These are phyloP conservation scores for Penicillium nordicum DNA, from an alignment of 2,329 filamentous ascomycete genomes.

Conservation along the genomic window DNA sequence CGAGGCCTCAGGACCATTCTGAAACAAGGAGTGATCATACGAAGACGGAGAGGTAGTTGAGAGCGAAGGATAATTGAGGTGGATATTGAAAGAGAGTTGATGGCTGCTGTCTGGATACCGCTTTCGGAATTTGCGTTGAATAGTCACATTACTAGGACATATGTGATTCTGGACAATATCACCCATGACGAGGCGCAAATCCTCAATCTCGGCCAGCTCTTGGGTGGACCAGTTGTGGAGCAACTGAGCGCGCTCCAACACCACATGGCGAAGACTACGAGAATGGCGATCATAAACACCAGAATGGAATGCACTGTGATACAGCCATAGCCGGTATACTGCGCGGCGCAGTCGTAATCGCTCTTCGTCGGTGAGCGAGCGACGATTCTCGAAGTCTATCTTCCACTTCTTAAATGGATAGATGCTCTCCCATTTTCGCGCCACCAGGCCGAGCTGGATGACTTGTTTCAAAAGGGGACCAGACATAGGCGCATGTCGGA, in stretches of 20 bases:
- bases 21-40: conserved; percentile 2
- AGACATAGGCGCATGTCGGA: conserved; percentile 53
- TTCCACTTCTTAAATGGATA: conserved; percentile 64
- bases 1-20: conserved; percentile 3
- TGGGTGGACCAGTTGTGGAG: conserved; percentile 57
- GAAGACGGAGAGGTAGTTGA: conserved; percentile 6
- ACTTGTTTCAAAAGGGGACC: conserved; percentile 55
- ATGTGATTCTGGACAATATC: conserved; percentile 57
- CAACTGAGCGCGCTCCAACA: conserved; percentile 53
- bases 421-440: conserved; percentile 58
- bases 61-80: conserved; percentile 47
- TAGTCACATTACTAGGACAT: conserved; percentile 60
- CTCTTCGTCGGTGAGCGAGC: conserved; percentile 51
- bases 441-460: conserved; percentile 52
- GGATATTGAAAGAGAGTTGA: conserved; percentile 52
- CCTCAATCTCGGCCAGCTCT: conserved; percentile 59
- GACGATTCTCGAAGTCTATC: conserved; percentile 52
- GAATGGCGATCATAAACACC: conserved; percentile 49
- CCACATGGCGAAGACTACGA: conserved; percentile 46
- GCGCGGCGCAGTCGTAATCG: conserved; percentile 53
- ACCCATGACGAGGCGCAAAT: conserved; percentile 54
- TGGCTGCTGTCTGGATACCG: conserved; percentile 51
- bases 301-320: conserved; percentile 57
- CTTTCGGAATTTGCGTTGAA: conserved; percentile 57
- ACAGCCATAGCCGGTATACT: conserved; percentile 61